Evolutionary conservation across 306 rosid genomes (phyloP), one percentile per base, ranked within the genome.

Genomic region (Prunus campanulata): DNA sequence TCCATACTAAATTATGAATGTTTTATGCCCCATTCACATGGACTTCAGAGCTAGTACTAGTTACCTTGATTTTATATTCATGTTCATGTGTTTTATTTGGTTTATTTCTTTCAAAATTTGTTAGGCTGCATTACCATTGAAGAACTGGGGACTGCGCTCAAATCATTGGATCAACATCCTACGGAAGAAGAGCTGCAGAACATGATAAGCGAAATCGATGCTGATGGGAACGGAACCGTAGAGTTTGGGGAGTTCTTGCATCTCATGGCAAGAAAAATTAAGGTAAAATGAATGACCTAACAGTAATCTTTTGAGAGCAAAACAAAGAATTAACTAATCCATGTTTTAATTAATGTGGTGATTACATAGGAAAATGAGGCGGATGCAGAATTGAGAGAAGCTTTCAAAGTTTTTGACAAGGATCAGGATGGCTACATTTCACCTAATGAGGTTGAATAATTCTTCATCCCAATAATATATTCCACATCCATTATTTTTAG

Each of bases 361-460:
- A 73, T 72, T 6, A 29, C 24, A 5, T 35, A 87, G 86, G 90
- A 90, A 84, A 81, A 44, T 18, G 90, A 88, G 39, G 90, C 82
- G 2, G 93, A 85, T n/a, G 85, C 81, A 32, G 89, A 91, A 79
- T 24, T 91, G 70, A 84, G 74, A 81, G 91, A 82, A 82, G 90
- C 96, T 44, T 91, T 90, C 25, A 81, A 75, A 77, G 89, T 86
- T 67, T 90, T 90, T 47, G 96, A 88, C 82, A 88, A 81, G 57
- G 92, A 90, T 80, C 87, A 83, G 80, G 89, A 90, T 76, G 95
- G 92, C 52, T 88, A 88, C 80, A 86, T 88, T 66, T 90, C 96
- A 59, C 82, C 85, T 20, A 83, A n/a, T 15, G 95, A 90, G 95
- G 91, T 89, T 74, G 25, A 67, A 6, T 65, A 74, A 3, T 61